A percentile compares a stretch with the other conserved stretches of the same genome.
phyloP scores from a whole-genome alignment of 192 early-diverging fungal genomes.

The Mortierella alpina region DNA sequence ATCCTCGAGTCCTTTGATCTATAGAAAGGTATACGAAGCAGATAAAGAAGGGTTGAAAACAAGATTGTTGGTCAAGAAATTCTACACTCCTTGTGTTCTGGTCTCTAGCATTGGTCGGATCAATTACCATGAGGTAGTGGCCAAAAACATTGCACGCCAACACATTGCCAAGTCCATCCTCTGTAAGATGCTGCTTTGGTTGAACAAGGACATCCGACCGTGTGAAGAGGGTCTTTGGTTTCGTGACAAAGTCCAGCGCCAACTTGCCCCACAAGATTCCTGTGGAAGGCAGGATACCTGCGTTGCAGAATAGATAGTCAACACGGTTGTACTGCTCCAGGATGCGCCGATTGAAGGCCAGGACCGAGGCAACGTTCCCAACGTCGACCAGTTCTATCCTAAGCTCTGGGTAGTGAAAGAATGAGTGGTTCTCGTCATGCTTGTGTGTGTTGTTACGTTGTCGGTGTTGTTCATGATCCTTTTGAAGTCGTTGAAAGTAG shows the following conservation, averaged over 20 bases:
- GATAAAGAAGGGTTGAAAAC: neutral
- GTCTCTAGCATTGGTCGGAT: too few relatives aligned
- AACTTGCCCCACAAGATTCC: constrained; percentile 58
- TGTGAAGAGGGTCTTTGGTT: constrained; percentile 48
- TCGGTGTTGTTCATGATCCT: neutral
- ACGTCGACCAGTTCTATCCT: constrained; percentile 62
- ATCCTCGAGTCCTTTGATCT: constrained; percentile 64
- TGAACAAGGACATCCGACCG: constrained; percentile 59
- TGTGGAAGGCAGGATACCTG: constrained; percentile 56
- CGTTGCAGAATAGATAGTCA: constrained; percentile 67
- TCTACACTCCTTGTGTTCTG: neutral
- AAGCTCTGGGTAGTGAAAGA: constrained; percentile 47
- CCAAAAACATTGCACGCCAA: constrained; percentile 70
- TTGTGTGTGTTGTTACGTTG: neutral
- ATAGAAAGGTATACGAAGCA: neutral
- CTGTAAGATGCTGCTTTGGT: constrained; percentile 55
- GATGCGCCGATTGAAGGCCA: constrained; percentile 52
- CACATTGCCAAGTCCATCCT: constrained; percentile 63
- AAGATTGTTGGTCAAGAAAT: neutral
- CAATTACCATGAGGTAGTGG: constrained; percentile 66
- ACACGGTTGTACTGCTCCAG: constrained; percentile 49
- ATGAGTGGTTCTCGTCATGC: constrained; percentile 15
- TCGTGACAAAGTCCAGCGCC: constrained; percentile 31
- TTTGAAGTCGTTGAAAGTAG: constrained; percentile 17
- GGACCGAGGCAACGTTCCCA: constrained; percentile 44